Conservation (phyloP, 257 asterid species). For the Primulina eburnea region DNA sequence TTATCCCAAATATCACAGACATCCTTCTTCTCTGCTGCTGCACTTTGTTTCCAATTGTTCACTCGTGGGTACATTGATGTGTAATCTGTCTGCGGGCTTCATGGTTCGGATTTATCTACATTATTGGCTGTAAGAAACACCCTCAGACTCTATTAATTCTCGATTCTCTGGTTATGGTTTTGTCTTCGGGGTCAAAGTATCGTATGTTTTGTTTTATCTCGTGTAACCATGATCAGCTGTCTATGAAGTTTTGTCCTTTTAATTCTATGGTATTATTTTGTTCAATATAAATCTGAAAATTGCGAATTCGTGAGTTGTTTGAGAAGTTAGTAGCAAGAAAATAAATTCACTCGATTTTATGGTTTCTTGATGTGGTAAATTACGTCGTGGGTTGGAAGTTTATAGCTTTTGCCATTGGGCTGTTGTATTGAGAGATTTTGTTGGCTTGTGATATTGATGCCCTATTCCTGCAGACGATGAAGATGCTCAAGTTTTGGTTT, state of each 20-base stretch:
- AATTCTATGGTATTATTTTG: neutral
- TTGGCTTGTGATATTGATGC: neutral
- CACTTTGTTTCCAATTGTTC: neutral
- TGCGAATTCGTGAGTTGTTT: too few relatives aligned
- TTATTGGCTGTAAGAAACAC: neutral
- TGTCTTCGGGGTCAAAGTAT: neutral
- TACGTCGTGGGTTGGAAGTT: slow-evolving; percentile 2
- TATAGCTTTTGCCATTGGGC: neutral
- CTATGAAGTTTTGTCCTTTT: neutral
- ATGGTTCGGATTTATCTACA: neutral
- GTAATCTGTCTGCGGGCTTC: neutral
- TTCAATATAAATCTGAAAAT: too few relatives aligned
- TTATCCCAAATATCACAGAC: slow-evolving; percentile 2
- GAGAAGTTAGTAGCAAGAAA: neutral
- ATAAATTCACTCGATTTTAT: neutral
- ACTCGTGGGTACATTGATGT: neutral
- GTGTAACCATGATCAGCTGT: too few relatives aligned
- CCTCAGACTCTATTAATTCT: neutral
- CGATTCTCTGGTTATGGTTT: neutral
- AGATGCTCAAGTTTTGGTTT: slow-evolving; percentile 7
- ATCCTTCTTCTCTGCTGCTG: slow-evolving; percentile 10
- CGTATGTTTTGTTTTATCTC: neutral
- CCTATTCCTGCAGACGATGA: neutral
- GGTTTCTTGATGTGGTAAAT: slow-evolving; percentile 8
- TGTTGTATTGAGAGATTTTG: slow-evolving; percentile 4